Conservation (phyloP, 2,329 filamentous ascomycete species). For the Neonectria hederae region DNA sequence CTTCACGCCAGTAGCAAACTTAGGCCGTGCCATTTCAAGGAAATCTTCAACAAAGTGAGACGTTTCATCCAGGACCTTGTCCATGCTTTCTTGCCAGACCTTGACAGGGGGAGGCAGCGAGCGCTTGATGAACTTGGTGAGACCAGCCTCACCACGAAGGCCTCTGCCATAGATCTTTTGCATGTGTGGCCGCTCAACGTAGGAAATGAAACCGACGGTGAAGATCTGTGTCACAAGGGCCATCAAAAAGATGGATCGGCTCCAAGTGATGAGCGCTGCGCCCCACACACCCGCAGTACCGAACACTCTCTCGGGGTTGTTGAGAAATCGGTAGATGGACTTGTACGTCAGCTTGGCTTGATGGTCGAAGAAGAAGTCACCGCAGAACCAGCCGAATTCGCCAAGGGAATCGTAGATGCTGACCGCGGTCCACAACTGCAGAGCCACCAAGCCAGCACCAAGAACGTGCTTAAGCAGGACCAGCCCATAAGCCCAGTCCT, state of each 20-base stretch:
- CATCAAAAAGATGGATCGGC: conserved; percentile 83
- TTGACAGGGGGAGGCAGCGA: conserved; percentile 85
- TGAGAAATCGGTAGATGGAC: conserved; percentile 97
- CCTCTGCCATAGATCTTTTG: conserved; percentile 92
- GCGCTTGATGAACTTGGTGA: conserved; percentile 90
- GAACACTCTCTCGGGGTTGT: conserved; percentile 95
- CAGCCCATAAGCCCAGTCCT: conserved; percentile 87
- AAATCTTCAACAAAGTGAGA: conserved; percentile 92
- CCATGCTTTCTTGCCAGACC: conserved; percentile 85
- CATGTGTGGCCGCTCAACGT: conserved; percentile 97
- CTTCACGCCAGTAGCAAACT: conserved; percentile 84
- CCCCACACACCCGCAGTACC: conserved; percentile 97
- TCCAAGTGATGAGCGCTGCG: conserved; percentile 91
- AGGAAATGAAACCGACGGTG: conserved; percentile 87
- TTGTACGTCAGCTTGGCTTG: conserved; percentile 91
- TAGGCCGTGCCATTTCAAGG: conserved; percentile 84
- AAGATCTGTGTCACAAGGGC: conserved; percentile 87
- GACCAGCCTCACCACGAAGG: conserved; percentile 85
- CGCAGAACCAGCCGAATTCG: conserved; percentile 99
- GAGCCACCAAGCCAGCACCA: conserved; percentile 79
- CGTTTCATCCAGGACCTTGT: conserved; percentile 86
- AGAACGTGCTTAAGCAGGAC: conserved; percentile 88
- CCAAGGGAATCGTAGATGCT: conserved; percentile 96
- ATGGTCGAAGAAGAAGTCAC: conserved; percentile 97
- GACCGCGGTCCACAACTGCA: conserved; percentile 91